Evolutionary conservation across 176 grass and related monocot genomes (phyloP).

Genomic region (Triticum monococcum): DNA sequence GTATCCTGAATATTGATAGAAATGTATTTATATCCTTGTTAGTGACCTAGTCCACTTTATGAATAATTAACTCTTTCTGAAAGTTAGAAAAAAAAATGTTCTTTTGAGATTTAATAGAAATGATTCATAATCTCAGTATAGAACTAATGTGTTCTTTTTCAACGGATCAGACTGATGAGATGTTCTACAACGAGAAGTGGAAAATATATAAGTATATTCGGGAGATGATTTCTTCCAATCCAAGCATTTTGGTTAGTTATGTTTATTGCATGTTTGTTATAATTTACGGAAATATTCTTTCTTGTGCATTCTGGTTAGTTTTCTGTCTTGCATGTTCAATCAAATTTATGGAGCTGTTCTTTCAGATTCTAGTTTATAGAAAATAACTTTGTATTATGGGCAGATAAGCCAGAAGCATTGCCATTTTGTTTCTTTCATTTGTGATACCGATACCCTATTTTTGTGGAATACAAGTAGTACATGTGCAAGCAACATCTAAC

Average conservation of each 20-base stretch:
- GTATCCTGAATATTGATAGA: neutral
- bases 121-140: neutral
- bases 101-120: neutral
- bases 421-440: neutral
- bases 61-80: too few species aligned
- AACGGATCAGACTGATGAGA: neutral
- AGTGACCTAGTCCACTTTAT: neutral
- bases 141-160: neutral
- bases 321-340: neutral
- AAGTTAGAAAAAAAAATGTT: neutral
- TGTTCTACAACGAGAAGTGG: neutral
- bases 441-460: neutral
- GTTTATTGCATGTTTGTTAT: neutral
- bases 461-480: neutral
- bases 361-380: neutral
- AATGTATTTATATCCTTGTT: neutral
- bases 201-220: neutral
- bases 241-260: conserved; percentile 7
- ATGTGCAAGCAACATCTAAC: neutral
- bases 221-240: neutral
- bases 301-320: neutral
- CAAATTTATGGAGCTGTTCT: neutral
- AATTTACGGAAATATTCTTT: neutral
- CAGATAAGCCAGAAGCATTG: neutral
- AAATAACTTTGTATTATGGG: neutral